These are phyloP conservation scores for Colletotrichum camelliae DNA, from an alignment of 2,329 filamentous ascomycete genomes.

Conservation along the genomic window DNA sequence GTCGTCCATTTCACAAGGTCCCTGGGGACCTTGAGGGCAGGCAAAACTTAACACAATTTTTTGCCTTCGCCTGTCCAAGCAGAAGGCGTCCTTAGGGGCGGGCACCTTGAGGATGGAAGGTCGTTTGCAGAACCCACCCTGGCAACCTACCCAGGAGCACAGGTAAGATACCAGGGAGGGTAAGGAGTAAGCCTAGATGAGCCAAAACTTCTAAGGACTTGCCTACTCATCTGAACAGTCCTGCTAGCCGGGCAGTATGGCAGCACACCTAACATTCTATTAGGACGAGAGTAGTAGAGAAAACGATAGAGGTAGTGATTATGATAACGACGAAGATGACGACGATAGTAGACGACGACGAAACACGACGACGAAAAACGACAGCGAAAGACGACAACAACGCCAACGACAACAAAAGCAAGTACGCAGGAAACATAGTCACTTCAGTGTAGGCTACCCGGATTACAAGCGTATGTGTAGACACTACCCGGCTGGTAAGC, in stretches of 20 bases:
- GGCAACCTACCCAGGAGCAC: neutral
- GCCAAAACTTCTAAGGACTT: neutral
- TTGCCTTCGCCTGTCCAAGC: too few relatives aligned
- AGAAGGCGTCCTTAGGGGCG: neutral
- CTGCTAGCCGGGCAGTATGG: neutral
- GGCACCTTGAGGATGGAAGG: neutral
- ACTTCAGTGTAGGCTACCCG: neutral
- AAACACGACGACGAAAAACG: too few relatives aligned
- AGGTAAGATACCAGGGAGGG: neutral
- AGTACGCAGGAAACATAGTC: neutral
- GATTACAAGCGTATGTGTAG: neutral
- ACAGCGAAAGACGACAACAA: neutral
- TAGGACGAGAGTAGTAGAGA: rapidly evolving
- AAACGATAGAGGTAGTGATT: neutral
- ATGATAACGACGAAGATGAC: neutral
- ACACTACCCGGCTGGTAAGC: neutral
- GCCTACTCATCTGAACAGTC: neutral
- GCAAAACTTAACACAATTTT: neutral
- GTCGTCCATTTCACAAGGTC: neutral
- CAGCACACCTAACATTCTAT: neutral
- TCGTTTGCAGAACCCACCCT: neutral
- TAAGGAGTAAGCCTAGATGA: neutral
- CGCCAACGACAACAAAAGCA: neutral
- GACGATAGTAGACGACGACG: too few relatives aligned
- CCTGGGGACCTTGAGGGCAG: neutral